phyloP scores from a whole-genome alignment of 345 rosid genomes.

The Salix koriyanagi region DNA sequence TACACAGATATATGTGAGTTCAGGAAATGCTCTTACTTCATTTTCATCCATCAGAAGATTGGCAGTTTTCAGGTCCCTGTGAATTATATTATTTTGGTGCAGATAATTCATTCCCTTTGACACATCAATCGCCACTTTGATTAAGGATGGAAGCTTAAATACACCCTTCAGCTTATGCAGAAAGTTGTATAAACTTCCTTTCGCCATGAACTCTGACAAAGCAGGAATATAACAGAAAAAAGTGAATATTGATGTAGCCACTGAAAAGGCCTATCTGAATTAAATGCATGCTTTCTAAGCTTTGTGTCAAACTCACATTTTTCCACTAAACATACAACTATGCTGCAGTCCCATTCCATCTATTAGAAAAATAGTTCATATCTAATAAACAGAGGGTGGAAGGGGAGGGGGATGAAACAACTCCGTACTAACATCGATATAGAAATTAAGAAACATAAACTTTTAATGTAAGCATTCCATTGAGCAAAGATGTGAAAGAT shows the following conservation, averaged over 20 bases:
- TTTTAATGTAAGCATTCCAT: background rate
- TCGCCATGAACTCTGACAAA: conserved; percentile 84
- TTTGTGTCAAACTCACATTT: conserved; percentile 16
- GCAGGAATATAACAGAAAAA: conserved; percentile 20
- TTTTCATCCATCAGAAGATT: conserved; percentile 99
- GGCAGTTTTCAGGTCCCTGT: conserved; percentile 93
- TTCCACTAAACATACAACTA: conserved; percentile 7
- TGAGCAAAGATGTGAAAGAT: conserved; percentile 3
- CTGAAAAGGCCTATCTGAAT: background rate
- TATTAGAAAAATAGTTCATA: conserved; percentile 14
- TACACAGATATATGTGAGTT: background rate
- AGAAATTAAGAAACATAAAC: conserved; percentile 4
- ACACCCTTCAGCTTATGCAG: conserved; percentile 81
- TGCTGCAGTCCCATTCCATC: conserved; percentile 2
- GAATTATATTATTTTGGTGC: conserved; percentile 93
- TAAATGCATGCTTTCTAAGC: background rate
- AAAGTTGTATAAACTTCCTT: conserved; percentile 83
- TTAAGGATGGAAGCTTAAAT: conserved; percentile 70
- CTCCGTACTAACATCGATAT: conserved; percentile 6
- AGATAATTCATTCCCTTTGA: conserved; percentile 96
- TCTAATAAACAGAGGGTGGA: conserved; percentile 1
- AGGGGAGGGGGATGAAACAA: background rate
- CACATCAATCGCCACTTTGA: conserved; percentile 79
- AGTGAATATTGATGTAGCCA: conserved; percentile 10
- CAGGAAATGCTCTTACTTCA: conserved; percentile 51